Conservation (phyloP, 306 rosid species). For the Gynostemma pentaphyllum region DNA sequence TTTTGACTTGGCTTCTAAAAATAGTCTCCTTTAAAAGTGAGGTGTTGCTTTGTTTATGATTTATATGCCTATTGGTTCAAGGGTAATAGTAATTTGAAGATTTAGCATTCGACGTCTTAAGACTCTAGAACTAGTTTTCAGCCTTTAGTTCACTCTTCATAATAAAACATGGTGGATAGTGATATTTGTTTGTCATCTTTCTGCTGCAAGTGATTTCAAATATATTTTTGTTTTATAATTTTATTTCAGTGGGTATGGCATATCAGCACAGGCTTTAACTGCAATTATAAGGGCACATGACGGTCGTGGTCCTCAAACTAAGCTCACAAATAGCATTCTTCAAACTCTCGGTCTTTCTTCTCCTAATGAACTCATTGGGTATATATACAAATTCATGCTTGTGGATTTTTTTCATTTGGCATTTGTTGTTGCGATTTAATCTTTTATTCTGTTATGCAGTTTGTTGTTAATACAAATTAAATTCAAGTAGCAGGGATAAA, state of each 20-base stretch:
- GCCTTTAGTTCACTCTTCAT: not conserved
- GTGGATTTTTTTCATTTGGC: not conserved
- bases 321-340: slow-evolving; percentile 48
- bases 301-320: slow-evolving; percentile 79
- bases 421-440: not conserved
- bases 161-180: not conserved
- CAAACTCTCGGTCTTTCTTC: slow-evolving; percentile 54
- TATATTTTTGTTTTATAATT: not conserved
- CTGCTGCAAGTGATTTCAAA: no score
- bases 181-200: not conserved
- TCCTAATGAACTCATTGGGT: slow-evolving; percentile 83
- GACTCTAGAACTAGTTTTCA: not conserved
- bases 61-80: not conserved
- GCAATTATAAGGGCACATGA: slow-evolving; percentile 70
- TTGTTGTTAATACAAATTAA: not conserved
- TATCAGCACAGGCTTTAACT: slow-evolving; percentile 82
- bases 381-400: slow-evolving; percentile 9
- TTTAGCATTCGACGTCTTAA: not conserved
- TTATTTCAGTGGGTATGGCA: slow-evolving; percentile 75
- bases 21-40: not conserved
- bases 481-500: not conserved
- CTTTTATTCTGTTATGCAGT: not conserved
- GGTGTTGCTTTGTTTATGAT: not conserved
- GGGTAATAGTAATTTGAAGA: not conserved
- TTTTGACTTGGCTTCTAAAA: no score